Conservation (phyloP, 2,329 filamentous ascomycete species). For the Juglanconis oblonga region DNA sequence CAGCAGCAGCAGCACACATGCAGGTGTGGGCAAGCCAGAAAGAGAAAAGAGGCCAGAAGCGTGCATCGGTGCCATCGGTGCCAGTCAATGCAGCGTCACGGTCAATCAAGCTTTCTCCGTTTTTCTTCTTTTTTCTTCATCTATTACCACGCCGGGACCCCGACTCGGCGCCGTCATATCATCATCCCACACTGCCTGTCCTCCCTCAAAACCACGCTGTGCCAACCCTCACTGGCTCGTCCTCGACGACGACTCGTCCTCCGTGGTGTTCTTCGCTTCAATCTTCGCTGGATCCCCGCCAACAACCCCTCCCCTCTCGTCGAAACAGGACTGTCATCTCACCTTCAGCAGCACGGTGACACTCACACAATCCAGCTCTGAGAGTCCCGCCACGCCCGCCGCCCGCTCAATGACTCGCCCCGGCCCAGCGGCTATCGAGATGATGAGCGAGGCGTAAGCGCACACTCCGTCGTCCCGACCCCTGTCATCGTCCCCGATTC, state of each 20-base stretch:
- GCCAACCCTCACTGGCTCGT: neutral
- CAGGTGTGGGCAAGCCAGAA: too few species aligned
- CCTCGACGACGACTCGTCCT: neutral
- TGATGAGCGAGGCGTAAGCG: constrained; percentile 17
- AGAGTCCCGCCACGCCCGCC: neutral
- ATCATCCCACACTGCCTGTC: neutral
- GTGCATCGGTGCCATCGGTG: neutral
- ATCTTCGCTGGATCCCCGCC: constrained; percentile 13
- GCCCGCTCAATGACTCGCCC: constrained; percentile 12
- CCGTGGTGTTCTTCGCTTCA: constrained; percentile 7
- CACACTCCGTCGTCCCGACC: constrained; percentile 9
- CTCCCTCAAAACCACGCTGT: neutral
- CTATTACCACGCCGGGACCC: neutral
- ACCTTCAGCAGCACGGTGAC: neutral
- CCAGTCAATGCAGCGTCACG: too few species aligned
- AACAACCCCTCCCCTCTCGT: neutral
- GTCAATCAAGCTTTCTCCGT: neutral
- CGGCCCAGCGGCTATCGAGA: constrained; percentile 15
- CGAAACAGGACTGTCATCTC: neutral
- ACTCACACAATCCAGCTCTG: neutral
- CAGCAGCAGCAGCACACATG: too few species aligned
- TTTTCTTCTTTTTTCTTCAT: neutral
- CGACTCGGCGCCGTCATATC: neutral
- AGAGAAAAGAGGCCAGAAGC: too few species aligned
- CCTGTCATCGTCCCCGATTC: neutral